These are phyloP conservation scores for Lactifluus piperatus DNA, from an alignment of 768 basidiomycete species.

Conservation along the genomic window DNA sequence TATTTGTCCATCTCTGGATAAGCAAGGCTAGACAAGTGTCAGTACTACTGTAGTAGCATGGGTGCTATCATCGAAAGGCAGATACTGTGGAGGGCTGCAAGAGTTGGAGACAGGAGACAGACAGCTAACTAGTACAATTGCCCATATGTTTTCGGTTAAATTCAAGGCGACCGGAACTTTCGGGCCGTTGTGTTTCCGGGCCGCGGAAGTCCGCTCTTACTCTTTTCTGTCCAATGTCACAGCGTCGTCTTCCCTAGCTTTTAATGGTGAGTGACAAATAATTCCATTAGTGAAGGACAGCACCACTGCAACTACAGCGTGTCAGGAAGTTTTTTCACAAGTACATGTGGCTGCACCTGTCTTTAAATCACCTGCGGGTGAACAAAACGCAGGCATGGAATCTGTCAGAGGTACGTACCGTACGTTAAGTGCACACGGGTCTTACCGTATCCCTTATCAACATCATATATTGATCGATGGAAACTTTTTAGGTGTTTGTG, in stretches of 20 bases:
- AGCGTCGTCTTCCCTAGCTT: neutral
- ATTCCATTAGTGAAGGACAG: neutral
- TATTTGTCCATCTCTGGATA: neutral
- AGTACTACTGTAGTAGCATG: no score
- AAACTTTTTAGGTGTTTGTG: neutral
- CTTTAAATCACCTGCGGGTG: neutral
- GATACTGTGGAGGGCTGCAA: neutral
- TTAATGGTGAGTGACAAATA: no score
- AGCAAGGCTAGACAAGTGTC: neutral
- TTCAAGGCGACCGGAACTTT: neutral
- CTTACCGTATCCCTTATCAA: neutral
- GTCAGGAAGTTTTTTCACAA: no score
- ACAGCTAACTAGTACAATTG: no score
- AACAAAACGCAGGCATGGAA: constrained; percentile 7
- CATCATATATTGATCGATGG: neutral
- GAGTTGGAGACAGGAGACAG: no score
- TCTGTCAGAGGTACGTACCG: constrained; percentile 1
- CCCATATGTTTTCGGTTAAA: no score
- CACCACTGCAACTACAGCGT: neutral
- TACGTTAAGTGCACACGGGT: neutral
- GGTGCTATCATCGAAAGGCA: neutral
- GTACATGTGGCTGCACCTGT: neutral
- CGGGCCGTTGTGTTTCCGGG: no score
- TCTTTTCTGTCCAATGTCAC: no score
- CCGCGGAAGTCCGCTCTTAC: no score